Base-by-base conservation (phyloP, 176 grass and related monocot genomes). In the Pharus latifolius region DNA sequence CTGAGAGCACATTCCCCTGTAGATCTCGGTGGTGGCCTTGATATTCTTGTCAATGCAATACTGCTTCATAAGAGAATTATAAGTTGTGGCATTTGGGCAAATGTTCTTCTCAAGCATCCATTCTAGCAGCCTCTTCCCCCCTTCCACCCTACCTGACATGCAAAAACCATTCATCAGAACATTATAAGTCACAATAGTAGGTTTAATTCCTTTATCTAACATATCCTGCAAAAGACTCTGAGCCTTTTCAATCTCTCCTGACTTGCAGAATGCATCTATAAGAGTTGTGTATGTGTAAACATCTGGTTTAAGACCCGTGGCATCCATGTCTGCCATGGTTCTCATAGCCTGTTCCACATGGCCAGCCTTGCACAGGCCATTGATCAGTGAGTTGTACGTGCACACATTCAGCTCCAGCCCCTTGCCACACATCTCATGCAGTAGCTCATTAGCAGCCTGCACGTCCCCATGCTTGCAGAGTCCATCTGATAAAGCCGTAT, bases 131-230 rank as follows among this genome's bases (percentile, higher is more conserved):
- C 65, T 81, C 41, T 60, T 90, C 38, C 93, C 93, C 68, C 91
- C 83, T 79, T 85, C 89, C 56, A 92, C 67, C 83, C 85, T 82
- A 24, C 93, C 83, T 54, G 75, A 79, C 78, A 84, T 67, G 87
- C 93, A 97, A 80, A 92, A 92, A 15, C 86, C 93, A 80, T 97
- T 89, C 78, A 97, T 97, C 62, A 97, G 78, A 60, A 92, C 89
- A 87, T 97, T 97, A 77, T 90, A 97, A 70, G 93, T 97, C 15
- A 87, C 89, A 56, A 97, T 77, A 49, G 64, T 97, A 57, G 89
- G 89, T 72, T 83, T 88, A 77, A 90, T 92, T 86, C 83, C 93
- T 85, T 83, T 97, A 72, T 97, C 74, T 57, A 97, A 80, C 86
- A 97, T 90, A 71, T 97, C 83, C 57, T 79, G 83, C 7, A 97